Evolutionary conservation across 2,329 filamentous ascomycete genomes (phyloP), one percentile per base, ranked within the genome.

Genomic region (Westerdykella ornata): DNA sequence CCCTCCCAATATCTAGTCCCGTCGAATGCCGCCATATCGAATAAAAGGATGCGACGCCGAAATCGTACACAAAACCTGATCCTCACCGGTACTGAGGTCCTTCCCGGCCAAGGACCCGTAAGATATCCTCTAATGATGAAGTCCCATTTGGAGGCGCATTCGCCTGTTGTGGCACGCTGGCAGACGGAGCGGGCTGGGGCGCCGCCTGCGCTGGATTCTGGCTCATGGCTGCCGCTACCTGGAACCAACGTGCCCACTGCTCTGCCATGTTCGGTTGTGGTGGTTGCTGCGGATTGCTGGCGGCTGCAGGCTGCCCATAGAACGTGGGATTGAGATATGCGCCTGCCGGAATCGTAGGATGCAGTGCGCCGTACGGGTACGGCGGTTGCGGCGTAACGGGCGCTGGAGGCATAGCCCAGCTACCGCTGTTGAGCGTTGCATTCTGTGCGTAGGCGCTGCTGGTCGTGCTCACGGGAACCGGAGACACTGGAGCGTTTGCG

Each of bases 251-350:
- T 17, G 48, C 48, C 43, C 43, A 47, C 37, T 47, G 43, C 8
- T 11, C 12, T 34, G 43, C 45, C 35, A 43, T 35, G 32, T 50
- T 39, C 39, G 39, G 47, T 30, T 35, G 40, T 30, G 42, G 45
- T n/a, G 49, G 44, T 28, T 40, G 44, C 34, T 48, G 47, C 13
- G 42, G 47, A 17, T 26, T 26, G 22, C 8, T 11, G 7, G 22
- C 22, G 3, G 22, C 22, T 16, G 38, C 15, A 2, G 38, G 35
- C 19, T 48, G 41, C 36, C 47, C 48, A 41, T 51, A 62, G 46
- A 59, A 60, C 7, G 52, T 48, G 14, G 62, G 60, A 38, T 66
- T 66, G 31, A 58, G 51, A 44, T 62, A 65, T 7, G 58, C 48
- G 4, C 57, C 56, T 8, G 54, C 47, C 3, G 59, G 50, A 8